phyloP scores from a whole-genome alignment of 495 filamentous ascomycete species.

The Aspergillus homomorphus region DNA sequence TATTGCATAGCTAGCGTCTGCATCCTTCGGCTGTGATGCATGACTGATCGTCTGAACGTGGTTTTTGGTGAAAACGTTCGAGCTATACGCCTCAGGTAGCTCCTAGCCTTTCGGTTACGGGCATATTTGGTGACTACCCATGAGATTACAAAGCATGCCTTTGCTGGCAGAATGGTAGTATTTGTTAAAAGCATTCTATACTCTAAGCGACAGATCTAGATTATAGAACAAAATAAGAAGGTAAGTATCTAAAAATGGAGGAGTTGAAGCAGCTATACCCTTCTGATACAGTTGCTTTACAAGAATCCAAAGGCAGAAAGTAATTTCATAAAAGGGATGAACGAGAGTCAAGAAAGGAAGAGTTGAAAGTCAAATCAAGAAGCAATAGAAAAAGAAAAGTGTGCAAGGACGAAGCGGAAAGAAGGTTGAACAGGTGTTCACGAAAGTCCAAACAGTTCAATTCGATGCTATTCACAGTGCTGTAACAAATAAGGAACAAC shows the following conservation, averaged over 20 bases:
- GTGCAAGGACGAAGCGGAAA: too few species aligned
- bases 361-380: background rate
- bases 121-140: too few species aligned
- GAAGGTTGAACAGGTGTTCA: too few species aligned
- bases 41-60: too few species aligned
- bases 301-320: background rate
- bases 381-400: too few species aligned
- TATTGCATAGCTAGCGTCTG: too few species aligned
- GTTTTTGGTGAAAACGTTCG: too few species aligned
- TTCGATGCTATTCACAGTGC: background rate
- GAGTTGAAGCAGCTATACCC: background rate
- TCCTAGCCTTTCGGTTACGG: too few species aligned
- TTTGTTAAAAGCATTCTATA: background rate
- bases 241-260: background rate
- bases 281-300: background rate
- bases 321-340: background rate
- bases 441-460: background rate
- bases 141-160: too few species aligned
- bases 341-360: background rate
- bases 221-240: background rate
- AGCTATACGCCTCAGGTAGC: too few species aligned
- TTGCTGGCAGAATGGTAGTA: too few species aligned
- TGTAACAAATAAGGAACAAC: background rate
- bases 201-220: background rate
- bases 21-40: too few species aligned